Evolutionary conservation across 2,329 filamentous ascomycete species (phyloP).

Genomic region (Fusarium sp.): DNA sequence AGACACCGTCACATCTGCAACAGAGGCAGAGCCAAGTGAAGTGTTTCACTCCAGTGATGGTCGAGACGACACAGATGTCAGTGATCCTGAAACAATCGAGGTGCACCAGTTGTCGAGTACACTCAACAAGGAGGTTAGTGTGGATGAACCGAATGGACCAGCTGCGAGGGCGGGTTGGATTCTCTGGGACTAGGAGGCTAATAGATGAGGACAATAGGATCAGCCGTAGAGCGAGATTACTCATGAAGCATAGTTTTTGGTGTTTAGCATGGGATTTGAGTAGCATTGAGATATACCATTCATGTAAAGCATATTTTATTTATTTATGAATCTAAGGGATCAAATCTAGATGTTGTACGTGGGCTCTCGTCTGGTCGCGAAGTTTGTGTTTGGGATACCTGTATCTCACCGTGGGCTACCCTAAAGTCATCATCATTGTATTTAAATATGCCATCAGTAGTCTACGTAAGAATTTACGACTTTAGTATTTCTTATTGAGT

Average conservation of each 20-base stretch:
- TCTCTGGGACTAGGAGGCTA: conserved; percentile 27
- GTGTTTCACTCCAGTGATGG: conserved; percentile 46
- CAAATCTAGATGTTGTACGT: not conserved
- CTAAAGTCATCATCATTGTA: not conserved
- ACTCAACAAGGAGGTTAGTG: not conserved
- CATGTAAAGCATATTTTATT: not conserved
- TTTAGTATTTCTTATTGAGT: not conserved
- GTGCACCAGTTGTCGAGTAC: conserved; percentile 7
- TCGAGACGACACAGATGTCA: conserved; percentile 47
- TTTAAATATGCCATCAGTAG: too few relatives aligned
- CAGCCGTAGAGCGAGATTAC: not conserved
- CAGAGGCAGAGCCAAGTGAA: conserved; percentile 47
- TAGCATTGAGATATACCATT: conserved; percentile 14
- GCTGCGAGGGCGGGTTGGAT: conserved; percentile 36
- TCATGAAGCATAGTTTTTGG: not conserved
- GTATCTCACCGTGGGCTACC: not conserved
- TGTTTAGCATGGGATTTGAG: not conserved
- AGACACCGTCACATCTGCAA: not conserved
- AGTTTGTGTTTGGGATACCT: too few relatives aligned
- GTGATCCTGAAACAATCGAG: conserved; percentile 47
- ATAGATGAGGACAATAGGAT: not conserved
- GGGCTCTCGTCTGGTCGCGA: too few relatives aligned
- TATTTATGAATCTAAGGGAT: not conserved
- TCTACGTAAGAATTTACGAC: too few relatives aligned
- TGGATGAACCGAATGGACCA: conserved; percentile 10